Evolutionary conservation across 2,329 filamentous ascomycete genomes (phyloP).

Genomic region (Metarhizium sp.): DNA sequence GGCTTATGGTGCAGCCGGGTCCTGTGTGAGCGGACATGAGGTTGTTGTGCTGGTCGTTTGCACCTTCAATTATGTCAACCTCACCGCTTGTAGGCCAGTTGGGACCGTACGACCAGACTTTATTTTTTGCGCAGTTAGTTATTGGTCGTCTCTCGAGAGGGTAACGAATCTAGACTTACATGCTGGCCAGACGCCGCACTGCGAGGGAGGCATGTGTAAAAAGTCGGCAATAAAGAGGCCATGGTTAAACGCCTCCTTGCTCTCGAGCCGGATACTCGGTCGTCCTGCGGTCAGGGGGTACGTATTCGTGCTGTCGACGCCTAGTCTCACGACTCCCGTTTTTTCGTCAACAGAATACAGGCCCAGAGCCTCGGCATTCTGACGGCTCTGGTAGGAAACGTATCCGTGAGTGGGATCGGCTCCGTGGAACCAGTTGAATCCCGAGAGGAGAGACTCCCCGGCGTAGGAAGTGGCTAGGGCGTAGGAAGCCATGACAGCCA

Average conservation of each 20-base stretch:
- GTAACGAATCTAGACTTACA: conserved; percentile 32
- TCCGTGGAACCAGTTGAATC: conserved; percentile 41
- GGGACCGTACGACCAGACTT: conserved; percentile 43
- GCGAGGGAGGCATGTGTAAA: conserved; percentile 60
- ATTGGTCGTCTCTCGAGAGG: neutral
- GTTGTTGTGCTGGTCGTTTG: conserved; percentile 51
- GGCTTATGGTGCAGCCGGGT: conserved; percentile 20
- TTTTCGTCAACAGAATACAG: conserved; percentile 32
- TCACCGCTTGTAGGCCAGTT: conserved; percentile 57
- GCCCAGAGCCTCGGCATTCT: conserved; percentile 27
- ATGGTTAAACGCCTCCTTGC: conserved; percentile 52
- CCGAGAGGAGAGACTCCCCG: conserved; percentile 32
- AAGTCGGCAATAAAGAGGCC: conserved; percentile 66
- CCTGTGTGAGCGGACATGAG: conserved; percentile 53
- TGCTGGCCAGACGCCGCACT: conserved; percentile 67
- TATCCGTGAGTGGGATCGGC: conserved; percentile 58
- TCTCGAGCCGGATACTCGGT: conserved; percentile 57
- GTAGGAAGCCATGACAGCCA: conserved; percentile 30
- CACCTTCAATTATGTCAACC: conserved; percentile 63
- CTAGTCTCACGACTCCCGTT: conserved; percentile 33
- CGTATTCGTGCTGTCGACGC: conserved; percentile 32
- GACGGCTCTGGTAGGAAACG: conserved; percentile 45
- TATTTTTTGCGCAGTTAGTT: neutral
- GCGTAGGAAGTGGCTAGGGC: conserved; percentile 32
- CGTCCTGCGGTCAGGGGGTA: conserved; percentile 32